Percentiles rank a stretch among this genome's conserved stretches.
Evolutionary conservation across 129 eudicot species (phyloP).

Genomic region (Lactuca saligna): DNA sequence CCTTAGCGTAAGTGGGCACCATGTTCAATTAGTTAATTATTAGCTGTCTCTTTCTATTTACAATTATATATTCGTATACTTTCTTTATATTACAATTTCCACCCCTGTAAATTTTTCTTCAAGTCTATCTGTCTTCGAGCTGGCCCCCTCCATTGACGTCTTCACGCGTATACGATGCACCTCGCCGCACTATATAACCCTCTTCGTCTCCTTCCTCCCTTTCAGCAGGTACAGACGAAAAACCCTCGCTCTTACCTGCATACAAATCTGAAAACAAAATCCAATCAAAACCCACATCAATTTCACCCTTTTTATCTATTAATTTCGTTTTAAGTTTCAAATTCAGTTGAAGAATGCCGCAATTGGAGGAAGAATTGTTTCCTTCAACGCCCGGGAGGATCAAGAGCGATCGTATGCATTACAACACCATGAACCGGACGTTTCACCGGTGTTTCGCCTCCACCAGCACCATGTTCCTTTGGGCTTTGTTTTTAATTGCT

Average conservation of each 20-base stretch:
- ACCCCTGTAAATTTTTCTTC: conserved; percentile 7
- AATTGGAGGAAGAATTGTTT: conserved; percentile 19
- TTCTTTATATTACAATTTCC: conserved; percentile 12
- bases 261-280: not conserved
- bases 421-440: conserved; percentile 15
- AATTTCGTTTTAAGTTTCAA: not conserved
- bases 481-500: conserved; percentile 38
- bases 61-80: not conserved
- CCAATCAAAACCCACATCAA: not conserved
- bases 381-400: conserved; percentile 48
- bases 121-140: conserved; percentile 28
- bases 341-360: conserved; percentile 1
- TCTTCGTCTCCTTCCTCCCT: not conserved
- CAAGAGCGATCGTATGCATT: conserved; percentile 31
- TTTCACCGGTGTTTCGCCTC: conserved; percentile 41
- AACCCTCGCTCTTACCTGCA: conserved; percentile 21
- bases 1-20: conserved; percentile 11
- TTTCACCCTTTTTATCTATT: not conserved
- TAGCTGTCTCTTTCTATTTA: conserved; percentile 24
- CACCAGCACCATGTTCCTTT: conserved; percentile 44
- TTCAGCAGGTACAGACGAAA: conserved; percentile 31
- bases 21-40: conserved; percentile 21
- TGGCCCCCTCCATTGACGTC: conserved; percentile 29
- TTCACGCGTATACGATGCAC: conserved; percentile 36
- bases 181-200: conserved; percentile 25